Evolutionary conservation across 805 yeast genomes (phyloP), one percentile per base, ranked within the genome.

Genomic region (Kazachstania bromeliacearum): DNA sequence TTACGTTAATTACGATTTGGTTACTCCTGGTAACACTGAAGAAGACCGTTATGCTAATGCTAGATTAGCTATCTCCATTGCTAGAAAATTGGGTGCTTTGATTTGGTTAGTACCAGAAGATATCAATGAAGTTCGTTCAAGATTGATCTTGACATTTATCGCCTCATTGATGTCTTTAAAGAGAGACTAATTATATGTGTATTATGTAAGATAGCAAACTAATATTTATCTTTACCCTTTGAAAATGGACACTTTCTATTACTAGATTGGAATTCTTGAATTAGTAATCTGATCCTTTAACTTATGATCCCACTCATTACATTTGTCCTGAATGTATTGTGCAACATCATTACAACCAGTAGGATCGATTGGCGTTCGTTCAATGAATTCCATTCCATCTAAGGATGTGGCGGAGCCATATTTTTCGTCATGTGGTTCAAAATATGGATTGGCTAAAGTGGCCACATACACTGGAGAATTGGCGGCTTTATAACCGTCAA

Each of bases 81-180:
- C 98, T 24, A 82, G 98, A 73, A 92, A 92, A 63, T 67, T 92
- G 49, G 98, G 98, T 43, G 98, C 96, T 28, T 75, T 92, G 58
- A 92, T 92, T 54, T 92, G 96, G 96, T 72, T 92, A 49, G 96
- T 92, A n/a, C 98, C 98, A n/a, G 98, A 92, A 62, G 98, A 92
- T 66, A 92, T 92, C 53, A 83, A 79, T 52, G 97, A 89, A 66
- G 96, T 92, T 30, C 82, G 97, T 63, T 73, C 95, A 31, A 77
- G 97, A 61, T 77, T 92, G 66, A 83, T 92, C 39, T 73, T 87
- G 59, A 87, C 97, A 1, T 92, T 92, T 59, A 85, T 92, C 43
- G 98, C 96, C 36, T 85, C 96, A 34, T 74, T 92, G 62, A 92
- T 92, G 98, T 67, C 88, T 7, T 62, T 83, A 31, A 62, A 63